phyloP scores from a whole-genome alignment of 495 filamentous ascomycete species.

The Venustampulla echinocandica region DNA sequence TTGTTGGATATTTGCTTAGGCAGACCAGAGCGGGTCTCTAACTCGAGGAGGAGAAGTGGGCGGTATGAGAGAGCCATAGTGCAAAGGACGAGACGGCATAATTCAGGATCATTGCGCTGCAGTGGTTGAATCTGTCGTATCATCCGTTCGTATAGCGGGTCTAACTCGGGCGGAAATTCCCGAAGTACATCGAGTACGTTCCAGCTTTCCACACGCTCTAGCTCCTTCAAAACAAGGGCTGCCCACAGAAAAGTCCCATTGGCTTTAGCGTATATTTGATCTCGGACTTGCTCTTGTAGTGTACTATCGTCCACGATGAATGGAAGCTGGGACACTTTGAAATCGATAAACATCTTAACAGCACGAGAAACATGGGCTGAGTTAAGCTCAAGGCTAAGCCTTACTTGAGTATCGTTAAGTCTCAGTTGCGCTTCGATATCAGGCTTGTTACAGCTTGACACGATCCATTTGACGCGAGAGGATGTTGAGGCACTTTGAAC shows the following conservation, averaged over 20 bases:
- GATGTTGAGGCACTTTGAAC: constrained; percentile 9
- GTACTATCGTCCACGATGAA: constrained; percentile 5
- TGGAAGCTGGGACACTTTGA: constrained; percentile 14
- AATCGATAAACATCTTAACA: constrained; percentile 21
- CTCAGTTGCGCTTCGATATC: constrained; percentile 16
- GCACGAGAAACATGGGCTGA: constrained; percentile 18
- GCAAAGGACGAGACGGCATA: constrained; percentile 13
- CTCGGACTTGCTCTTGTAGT: constrained; percentile 13
- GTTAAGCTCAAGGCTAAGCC: constrained; percentile 29
- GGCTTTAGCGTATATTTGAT: constrained; percentile 21
- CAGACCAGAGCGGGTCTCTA: constrained; percentile 4
- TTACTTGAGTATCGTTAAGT: background rate
- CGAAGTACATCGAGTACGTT: constrained; percentile 15
- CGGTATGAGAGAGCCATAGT: constrained; percentile 4
- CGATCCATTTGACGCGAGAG: constrained; percentile 25
- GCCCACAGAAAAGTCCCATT: constrained; percentile 30
- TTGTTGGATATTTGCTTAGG: constrained; percentile 11
- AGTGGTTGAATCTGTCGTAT: constrained; percentile 19
- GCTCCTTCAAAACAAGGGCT: constrained; percentile 24
- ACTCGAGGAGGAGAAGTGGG: constrained; percentile 11
- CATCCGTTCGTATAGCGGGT: constrained; percentile 26
- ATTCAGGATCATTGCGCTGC: constrained; percentile 19
- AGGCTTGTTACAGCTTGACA: constrained; percentile 25
- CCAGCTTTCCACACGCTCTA: constrained; percentile 14
- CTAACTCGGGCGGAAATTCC: constrained; percentile 24